Base-by-base conservation (phyloP, 306 rosid genomes). In the Rubus parviflorus region DNA sequence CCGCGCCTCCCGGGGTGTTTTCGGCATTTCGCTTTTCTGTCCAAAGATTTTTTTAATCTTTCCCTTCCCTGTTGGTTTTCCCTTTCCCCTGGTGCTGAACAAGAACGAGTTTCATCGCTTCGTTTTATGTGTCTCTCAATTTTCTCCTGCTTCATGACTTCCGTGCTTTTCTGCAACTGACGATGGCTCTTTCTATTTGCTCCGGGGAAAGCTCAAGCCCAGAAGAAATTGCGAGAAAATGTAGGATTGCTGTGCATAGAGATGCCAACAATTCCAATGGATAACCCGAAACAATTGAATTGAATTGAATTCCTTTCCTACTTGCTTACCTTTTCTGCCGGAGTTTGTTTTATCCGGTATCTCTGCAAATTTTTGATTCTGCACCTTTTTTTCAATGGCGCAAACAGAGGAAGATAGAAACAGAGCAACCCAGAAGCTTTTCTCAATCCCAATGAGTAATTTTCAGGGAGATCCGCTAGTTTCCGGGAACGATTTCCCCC, bases 381-480 rank as follows among this genome's bases (percentile, higher is more conserved):
- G 35, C 35, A 30, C 1, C 1, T 0, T 30, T 30, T 30, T 60
- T 14, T 66, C 53, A 73, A 87, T 93, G 96, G 83, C 84, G 12
- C 60, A 86, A 68, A 83, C 82, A 3, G 84, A 81, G 38, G 86
- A 85, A 51, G 74, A 47, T n/a, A 52, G 68, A 13, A 67, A 72
- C 16, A 75, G 45, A 52, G 83, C 77, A 45, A 74, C 73, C 8
- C 75, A 65, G 20, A 80, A 49, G 71, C 63, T 38, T 19, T 72
- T 75, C 19, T 45, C 83, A 11, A 56, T 66, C 61, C 79, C 77
- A 52, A 51, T 66, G 82, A 68, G 48, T 56, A 64, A 78, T 66
- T 73, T 85, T 30, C 87, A 82, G 0, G 77, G 81, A 75, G 93
- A 91, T 89, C 91, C 85, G 61, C 22, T 90, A 46, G 76, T 82